Percentiles rank a stretch among this genome's conserved stretches.
These are phyloP conservation scores for Aspergillus bridgeri DNA, from an alignment of 495 filamentous ascomycete genomes.

Conservation along the genomic window DNA sequence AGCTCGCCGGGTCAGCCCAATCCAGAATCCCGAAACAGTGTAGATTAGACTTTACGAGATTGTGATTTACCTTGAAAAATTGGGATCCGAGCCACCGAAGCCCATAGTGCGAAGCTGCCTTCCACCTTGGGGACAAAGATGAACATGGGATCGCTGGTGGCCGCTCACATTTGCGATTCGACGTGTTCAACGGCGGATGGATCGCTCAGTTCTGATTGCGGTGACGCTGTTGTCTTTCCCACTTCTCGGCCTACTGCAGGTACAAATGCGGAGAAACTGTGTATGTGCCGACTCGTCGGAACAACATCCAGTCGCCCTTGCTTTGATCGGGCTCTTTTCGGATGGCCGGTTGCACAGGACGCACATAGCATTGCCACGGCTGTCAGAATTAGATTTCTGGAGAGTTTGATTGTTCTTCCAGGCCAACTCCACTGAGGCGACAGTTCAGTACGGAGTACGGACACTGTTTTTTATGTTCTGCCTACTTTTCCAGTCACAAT, in stretches of 20 bases:
- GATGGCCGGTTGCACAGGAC: background rate
- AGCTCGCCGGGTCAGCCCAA: background rate
- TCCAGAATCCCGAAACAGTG: background rate
- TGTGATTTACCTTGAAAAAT: background rate
- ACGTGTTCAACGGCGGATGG: constrained; percentile 22
- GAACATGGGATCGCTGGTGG: background rate
- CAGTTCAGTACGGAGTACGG: no score
- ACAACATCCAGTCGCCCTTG: constrained; percentile 13
- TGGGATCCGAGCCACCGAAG: constrained; percentile 7
- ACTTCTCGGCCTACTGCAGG: constrained; percentile 43
- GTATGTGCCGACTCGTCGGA: background rate
- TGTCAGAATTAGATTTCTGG: constrained; percentile 14
- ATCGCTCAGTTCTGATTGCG: constrained; percentile 22
- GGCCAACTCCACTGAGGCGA: background rate
- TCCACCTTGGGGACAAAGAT: constrained; percentile 4
- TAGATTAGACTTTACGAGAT: background rate
- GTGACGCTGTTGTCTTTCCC: background rate
- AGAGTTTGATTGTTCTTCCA: background rate
- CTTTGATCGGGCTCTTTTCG: background rate
- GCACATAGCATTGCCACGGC: background rate
- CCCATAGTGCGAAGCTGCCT: constrained; percentile 3
- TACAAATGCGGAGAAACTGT: constrained; percentile 32
- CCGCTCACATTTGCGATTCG: constrained; percentile 20
- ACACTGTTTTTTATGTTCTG: background rate
- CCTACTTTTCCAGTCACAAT: background rate